Evolutionary conservation across 768 basidiomycete species (phyloP).

Genomic region (Tricholoma bakamatsutake): DNA sequence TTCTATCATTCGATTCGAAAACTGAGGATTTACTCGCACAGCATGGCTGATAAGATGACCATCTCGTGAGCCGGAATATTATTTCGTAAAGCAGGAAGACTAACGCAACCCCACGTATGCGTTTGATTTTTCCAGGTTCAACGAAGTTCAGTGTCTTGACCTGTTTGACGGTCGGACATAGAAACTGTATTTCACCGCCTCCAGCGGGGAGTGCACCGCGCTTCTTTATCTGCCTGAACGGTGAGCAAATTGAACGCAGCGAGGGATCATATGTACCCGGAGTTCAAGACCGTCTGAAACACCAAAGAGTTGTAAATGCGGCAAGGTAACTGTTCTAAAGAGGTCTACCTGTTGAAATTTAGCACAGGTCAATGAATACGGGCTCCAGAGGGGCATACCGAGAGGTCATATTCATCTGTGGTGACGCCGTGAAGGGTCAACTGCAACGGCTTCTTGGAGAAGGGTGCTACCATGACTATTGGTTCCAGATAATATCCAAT

Average conservation of each 20-base stretch:
- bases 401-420: constrained; percentile 87
- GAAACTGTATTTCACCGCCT: constrained; percentile 89
- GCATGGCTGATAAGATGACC: constrained; percentile 59
- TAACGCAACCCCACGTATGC: constrained; percentile 93
- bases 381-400: constrained; percentile 40
- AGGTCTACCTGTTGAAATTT: constrained; percentile 66
- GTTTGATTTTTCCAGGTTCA: constrained; percentile 85
- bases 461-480: constrained; percentile 84
- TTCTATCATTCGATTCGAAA: constrained; percentile 97
- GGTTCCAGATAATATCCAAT: constrained; percentile 95
- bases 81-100: constrained; percentile 25
- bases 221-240: constrained; percentile 68
- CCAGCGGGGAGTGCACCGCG: constrained; percentile 89
- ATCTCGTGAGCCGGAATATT: not conserved
- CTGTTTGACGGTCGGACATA: constrained; percentile 89
- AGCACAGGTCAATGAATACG: not conserved
- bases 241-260: constrained; percentile 1
- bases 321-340: constrained; percentile 84
- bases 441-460: constrained; percentile 81
- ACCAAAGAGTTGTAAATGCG: constrained; percentile 86
- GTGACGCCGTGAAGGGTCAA: constrained; percentile 87
- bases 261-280: constrained; percentile 43
- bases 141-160: constrained; percentile 92
- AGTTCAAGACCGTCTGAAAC: constrained; percentile 88
- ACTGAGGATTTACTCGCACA: constrained; percentile 93